Base-by-base conservation (phyloP, 495 filamentous ascomycete genomes). In the Recurvomyces mirabilis region DNA sequence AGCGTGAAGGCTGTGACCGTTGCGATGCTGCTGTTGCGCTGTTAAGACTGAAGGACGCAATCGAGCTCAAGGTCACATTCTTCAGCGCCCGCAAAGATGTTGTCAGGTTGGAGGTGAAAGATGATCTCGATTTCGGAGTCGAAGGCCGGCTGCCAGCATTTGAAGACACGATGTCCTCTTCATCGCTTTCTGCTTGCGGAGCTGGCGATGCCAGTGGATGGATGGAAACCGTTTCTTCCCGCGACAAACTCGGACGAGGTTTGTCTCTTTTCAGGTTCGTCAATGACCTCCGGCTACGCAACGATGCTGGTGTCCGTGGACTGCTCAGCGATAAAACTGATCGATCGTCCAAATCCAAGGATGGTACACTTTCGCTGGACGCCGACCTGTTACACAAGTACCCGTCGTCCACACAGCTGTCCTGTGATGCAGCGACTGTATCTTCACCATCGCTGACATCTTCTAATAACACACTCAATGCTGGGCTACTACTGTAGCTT, bases 81-180 rank as follows among this genome's bases (percentile, higher is more conserved):
- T 84, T 84, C 43, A 96, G 74, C 20, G 84, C 86, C 24, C 84
- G 77, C 39, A 98, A 64, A 0, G 91, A 98, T 17, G 89, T 87
- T 4, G 88, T 98, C 13, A 98, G 70, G 52, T 96, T 96, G 2
- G 91, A 98, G 54, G 87, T 93, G 65, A 95, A 87, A 10, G 74
- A 77, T 13, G 70, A 67, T 37, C 51, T 51, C 12, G 43, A 34
- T 13, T 39, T 60, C 1, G 47, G 45, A 11, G 49, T 35, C 5
- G 39, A n/a, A 11, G 43, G 26, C 11, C 31, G 23, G 17, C 18
- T 43, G 43, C 42, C 38, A 24, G 51, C 29, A 3, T 48, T 30
- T 14, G 44, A 32, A n/a, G 47, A 30, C 26, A 79, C 21, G 12
- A 57, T n/a, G 22, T 56, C 56, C 9, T 49, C 52, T 12, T 56